Base-by-base conservation (phyloP, 2,329 filamentous ascomycete genomes). In the Fusarium virguliforme region DNA sequence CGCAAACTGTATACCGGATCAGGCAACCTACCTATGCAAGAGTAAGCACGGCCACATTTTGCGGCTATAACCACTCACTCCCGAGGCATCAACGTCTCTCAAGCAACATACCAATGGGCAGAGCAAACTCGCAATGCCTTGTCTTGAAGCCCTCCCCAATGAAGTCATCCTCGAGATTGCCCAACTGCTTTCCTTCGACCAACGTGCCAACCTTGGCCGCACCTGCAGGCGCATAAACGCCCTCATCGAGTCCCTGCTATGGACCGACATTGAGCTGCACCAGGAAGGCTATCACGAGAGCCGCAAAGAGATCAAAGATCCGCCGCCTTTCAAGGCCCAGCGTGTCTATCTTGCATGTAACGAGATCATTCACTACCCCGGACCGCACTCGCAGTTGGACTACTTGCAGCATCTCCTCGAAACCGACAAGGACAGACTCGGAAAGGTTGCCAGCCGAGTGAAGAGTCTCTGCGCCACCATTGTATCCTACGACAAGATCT, bases 221-320 rank as follows among this genome's bases (percentile, higher is more conserved):
- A 62, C 61, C 5, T 73, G 51, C 4, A 74, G 53, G 1, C 28
- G 15, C 7, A 22, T 74, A 18, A 60, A 50, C 4, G 4, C 24
- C 2, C 18, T 65, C 4, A 22, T 28, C 4, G 60, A 41, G 24
- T 60, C 72, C 2, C 55, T 60, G 3, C 18, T 74, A 8, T 74
- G 72, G 72, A 40, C 37, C 24, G 46, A 71, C 3, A 59, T 74
- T 41, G 72, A 74, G 18, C 32, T 70, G 7, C 72, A 74, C 3
- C 5, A 46, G 3, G 6, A 15, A 1, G 62, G 67, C 3, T 71
- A 54, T 4, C 72, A 74, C 22, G 65, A 62, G 10, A 48, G 48
- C 12, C 38, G 5, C 0, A 7, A n/a, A 9, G 41, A 73, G 26
- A 3, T 64, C 0, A 60, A 60, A 1, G 3, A 40, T 0, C 72